Base-by-base conservation (phyloP, 192 early-diverging fungal species). In the Tieghemiomyces parasiticus region DNA sequence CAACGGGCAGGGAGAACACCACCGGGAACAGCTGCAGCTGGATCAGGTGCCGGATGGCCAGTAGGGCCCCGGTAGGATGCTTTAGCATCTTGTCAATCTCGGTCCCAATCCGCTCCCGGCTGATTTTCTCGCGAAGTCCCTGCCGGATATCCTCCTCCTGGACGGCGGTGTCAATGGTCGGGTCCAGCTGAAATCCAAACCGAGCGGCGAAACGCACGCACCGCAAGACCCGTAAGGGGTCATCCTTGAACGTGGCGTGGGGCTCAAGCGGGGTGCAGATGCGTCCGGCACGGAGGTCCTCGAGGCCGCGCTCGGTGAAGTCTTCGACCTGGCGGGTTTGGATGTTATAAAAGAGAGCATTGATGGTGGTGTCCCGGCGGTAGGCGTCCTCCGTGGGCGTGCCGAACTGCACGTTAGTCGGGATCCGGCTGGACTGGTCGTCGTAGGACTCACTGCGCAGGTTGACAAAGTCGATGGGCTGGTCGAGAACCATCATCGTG, bases 351-450 rank as follows among this genome's bases (percentile, higher is more conserved):
- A 99, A 95, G 49, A 99, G 74, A 16, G 93, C 84, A 63, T 99
- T 99, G 67, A 99, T 93, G 26, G 96, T 99, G 14, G 85, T 91
- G 67, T 99, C 96, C n/a, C 96, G 79, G 0, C 96, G 84, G 50
- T 80, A 67, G 6, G 96, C 94, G 65, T 99, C 96, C 61, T 99
- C 85, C 14, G 65, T 50, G 0, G 96, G 93, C 14, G 93, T 92
- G 25, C 94, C 96, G 68, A 90, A 94, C 56, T 45, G 49, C 48
- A 89, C 69, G 51, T 75, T 63, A 24, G 62, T 63, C 6, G 96
- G 96, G 33, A 92, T 90, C 14, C 96, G 72, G 32, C 81, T 88
- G 54, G 82, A 75, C n/a, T n/a, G n/a, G 30, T 86, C 81, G 35
- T 75, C 71, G 71, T 99, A 99, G 8, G 81, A 77, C 65, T 99